A percentile compares a stretch with the other conserved stretches of the same genome.
These are phyloP conservation scores for Colletotrichum nymphaeae DNA, from an alignment of 2,329 filamentous ascomycete genomes.

Conservation along the genomic window DNA sequence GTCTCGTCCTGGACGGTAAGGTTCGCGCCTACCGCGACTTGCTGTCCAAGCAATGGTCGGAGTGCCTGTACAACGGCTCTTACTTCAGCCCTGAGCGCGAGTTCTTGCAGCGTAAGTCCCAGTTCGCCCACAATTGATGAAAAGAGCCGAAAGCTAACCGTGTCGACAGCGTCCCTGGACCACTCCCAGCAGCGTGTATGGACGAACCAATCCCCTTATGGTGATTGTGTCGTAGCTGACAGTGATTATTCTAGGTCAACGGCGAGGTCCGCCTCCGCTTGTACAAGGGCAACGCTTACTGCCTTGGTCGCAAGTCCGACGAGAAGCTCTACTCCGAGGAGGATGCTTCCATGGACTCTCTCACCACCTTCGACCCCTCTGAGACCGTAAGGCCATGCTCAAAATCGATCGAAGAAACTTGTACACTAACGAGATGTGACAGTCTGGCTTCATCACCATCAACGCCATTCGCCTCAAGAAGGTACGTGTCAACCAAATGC, in stretches of 20 bases:
- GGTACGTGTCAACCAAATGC: conserved; percentile 7
- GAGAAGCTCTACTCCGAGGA: conserved; percentile 63
- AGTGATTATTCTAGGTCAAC: conserved; percentile 5
- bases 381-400: conserved; percentile 45
- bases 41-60: conserved; percentile 54
- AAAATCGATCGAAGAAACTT: not conserved
- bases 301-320: conserved; percentile 57
- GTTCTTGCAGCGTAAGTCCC: conserved; percentile 22
- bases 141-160: not conserved
- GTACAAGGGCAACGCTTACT: conserved; percentile 57
- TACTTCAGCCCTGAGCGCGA: conserved; percentile 59
- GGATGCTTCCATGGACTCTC: conserved; percentile 62
- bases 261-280: conserved; percentile 43
- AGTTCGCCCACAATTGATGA: accelerated
- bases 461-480: conserved; percentile 74
- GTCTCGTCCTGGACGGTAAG: conserved; percentile 66
- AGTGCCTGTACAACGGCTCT: conserved; percentile 59
- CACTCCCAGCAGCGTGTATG: conserved; percentile 26
- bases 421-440: not conserved
- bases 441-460: conserved; percentile 71
- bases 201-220: not conserved
- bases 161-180: conserved; percentile 25
- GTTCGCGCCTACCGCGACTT: conserved; percentile 65
- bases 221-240: not conserved
- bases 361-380: conserved; percentile 54